Percentiles rank a stretch among this genome's conserved stretches.
phyloP scores from a whole-genome alignment of 2,329 filamentous ascomycete species.

The Aspergillus brasiliensis region DNA sequence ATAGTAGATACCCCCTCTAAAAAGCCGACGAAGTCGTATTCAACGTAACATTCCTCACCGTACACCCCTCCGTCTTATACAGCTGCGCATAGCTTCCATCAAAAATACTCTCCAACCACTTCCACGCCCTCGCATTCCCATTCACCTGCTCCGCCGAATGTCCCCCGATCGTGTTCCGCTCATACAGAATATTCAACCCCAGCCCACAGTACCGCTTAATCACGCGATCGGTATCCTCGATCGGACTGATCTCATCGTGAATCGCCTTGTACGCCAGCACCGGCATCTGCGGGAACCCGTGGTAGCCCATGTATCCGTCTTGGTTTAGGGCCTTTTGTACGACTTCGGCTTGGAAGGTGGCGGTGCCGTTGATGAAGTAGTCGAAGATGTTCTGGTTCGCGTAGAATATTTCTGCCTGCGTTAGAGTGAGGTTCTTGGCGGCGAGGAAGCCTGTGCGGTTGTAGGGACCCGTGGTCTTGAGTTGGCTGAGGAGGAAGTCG shows the following conservation, averaged over 20 bases:
- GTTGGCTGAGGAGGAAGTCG: conserved; percentile 1
- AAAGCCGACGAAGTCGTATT: background rate
- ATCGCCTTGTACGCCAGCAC: conserved; percentile 35
- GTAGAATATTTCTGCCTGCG: background rate
- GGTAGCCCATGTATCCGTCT: conserved; percentile 19
- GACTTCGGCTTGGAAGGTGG: conserved; percentile 8
- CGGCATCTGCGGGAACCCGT: conserved; percentile 8
- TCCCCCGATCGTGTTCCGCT: conserved; percentile 29
- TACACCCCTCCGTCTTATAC: background rate
- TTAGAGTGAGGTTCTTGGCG: conserved; percentile 5
- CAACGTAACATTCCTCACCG: background rate
- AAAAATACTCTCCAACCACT: conserved; percentile 12
- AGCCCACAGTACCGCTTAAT: conserved; percentile 18
- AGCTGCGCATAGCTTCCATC: background rate
- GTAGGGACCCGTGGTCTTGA: background rate
- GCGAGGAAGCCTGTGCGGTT: conserved; percentile 10
- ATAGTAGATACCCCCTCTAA: background rate
- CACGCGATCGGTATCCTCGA: conserved; percentile 30
- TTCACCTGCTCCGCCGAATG: conserved; percentile 24
- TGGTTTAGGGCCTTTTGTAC: conserved; percentile 14
- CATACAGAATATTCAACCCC: conserved; percentile 25
- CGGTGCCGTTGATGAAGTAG: conserved; percentile 15
- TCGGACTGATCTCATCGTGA: conserved; percentile 31
- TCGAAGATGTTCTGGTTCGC: conserved; percentile 12
- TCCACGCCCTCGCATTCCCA: conserved; percentile 16